Conservation (phyloP, 371 early-diverging fungal species). For the Choanephora cucurbitarum region DNA sequence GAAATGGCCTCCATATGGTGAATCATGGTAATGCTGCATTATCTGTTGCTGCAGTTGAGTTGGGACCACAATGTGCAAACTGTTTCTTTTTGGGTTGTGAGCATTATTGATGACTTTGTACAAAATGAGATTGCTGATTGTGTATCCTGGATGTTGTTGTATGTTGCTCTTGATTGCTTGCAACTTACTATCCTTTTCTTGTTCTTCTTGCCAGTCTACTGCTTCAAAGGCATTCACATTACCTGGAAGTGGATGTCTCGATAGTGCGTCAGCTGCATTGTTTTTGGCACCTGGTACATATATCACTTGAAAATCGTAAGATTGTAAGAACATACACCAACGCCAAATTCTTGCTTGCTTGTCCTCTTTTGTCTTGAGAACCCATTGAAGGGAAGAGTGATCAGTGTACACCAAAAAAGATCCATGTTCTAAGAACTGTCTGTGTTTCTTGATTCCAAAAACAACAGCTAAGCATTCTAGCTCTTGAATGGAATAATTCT, state of each 20-base stretch:
- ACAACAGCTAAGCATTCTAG: constrained; percentile 3
- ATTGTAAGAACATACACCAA: constrained; percentile 7
- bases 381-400: constrained; percentile 7
- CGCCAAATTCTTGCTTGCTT: constrained; percentile 2
- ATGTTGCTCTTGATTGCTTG: not conserved
- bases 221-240: not conserved
- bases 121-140: too few relatives aligned
- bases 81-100: too few relatives aligned
- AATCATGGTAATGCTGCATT: not conserved
- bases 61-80: too few relatives aligned
- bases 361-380: constrained; percentile 6
- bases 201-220: not conserved
- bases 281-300: not conserved
- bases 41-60: too few relatives aligned
- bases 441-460: constrained; percentile 8
- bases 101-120: too few relatives aligned
- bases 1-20: constrained; percentile 3
- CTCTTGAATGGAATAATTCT: constrained; percentile 7
- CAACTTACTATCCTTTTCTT: not conserved
- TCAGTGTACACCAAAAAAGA: constrained; percentile 9
- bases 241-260: constrained; percentile 4
- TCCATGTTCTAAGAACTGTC: constrained; percentile 6
- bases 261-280: not conserved
- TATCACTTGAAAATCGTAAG: constrained; percentile 1
- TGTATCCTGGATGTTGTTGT: too few relatives aligned